Evolutionary conservation across 139 green algal genomes (phyloP).

Genomic region (Parachlorella kessleri): DNA sequence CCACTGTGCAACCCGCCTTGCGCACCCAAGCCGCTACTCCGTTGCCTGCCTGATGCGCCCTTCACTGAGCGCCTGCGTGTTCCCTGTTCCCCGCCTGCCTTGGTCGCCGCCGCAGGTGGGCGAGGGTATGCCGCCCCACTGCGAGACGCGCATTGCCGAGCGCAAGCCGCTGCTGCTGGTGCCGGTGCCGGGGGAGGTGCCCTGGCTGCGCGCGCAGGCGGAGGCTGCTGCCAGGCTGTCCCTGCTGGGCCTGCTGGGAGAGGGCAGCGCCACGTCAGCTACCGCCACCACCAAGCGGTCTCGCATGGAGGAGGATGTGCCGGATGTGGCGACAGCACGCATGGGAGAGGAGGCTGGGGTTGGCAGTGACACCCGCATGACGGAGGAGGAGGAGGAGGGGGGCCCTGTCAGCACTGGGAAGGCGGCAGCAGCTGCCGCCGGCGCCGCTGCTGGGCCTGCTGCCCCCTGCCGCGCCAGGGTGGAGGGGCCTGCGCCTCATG

Average conservation of each 20-base stretch:
- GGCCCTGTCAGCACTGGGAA: too few relatives aligned
- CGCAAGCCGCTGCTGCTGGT: slow-evolving; percentile 31
- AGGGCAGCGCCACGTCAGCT: slow-evolving; percentile 1
- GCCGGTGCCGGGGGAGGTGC: slow-evolving; percentile 42
- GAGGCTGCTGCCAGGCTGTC: slow-evolving; percentile 2
- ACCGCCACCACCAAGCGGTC: slow-evolving; percentile 21
- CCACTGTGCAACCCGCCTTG: too few relatives aligned
- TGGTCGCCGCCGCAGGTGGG: slow-evolving; percentile 8
- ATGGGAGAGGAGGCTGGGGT: neutral
- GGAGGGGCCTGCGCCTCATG: neutral
- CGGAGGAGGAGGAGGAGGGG: neutral
- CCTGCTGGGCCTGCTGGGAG: slow-evolving; percentile 4
- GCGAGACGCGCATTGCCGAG: slow-evolving; percentile 21
- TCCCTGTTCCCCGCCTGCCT: too few relatives aligned
- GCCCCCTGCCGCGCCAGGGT: neutral
- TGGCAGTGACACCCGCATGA: slow-evolving; percentile 5
- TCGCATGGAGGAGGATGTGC: neutral
- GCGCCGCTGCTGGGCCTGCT: neutral
- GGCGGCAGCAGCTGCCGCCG: neutral
- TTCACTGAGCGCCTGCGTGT: too few relatives aligned
- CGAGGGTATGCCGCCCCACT: neutral
- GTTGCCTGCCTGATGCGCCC: too few relatives aligned
- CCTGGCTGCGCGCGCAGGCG: slow-evolving; percentile 36
- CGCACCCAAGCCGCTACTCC: too few relatives aligned
- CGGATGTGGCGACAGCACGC: neutral